phyloP scores from a whole-genome alignment of 768 basidiomycete genomes.

The Pleurotus salmoneostramineus region DNA sequence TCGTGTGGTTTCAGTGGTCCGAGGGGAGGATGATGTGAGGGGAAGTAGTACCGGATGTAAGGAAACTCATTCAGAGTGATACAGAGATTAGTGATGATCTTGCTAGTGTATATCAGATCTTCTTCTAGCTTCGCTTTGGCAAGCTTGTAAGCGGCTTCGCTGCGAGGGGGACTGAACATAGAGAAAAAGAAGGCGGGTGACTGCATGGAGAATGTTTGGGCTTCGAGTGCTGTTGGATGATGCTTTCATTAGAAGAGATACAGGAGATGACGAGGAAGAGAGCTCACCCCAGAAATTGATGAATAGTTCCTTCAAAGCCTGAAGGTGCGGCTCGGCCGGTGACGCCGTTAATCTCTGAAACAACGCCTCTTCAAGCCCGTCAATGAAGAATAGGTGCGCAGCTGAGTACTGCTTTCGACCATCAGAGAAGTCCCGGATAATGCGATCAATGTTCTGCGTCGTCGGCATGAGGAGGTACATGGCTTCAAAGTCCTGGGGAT shows the following conservation, averaged over 20 bases:
- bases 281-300: conserved; percentile 89
- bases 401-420: conserved; percentile 67
- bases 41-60: conserved; percentile 88
- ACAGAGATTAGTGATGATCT: conserved; percentile 82
- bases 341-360: conserved; percentile 74
- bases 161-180: conserved; percentile 81
- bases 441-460: conserved; percentile 85
- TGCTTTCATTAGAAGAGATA: conserved; percentile 1
- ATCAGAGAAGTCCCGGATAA: conserved; percentile 77
- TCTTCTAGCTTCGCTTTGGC: conserved; percentile 81
- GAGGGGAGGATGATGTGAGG: conserved; percentile 76
- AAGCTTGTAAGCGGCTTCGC: conserved; percentile 58
- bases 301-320: conserved; percentile 79
- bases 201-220: conserved; percentile 79
- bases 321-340: conserved; percentile 74
- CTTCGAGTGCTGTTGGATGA: conserved; percentile 64
- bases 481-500: conserved; percentile 86
- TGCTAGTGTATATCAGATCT: conserved; percentile 74
- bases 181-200: conserved; percentile 82
- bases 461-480: conserved; percentile 95
- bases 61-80: conserved; percentile 91
- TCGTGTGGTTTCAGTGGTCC: conserved; percentile 74
- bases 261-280: not conserved
- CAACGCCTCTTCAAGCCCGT: conserved; percentile 75
- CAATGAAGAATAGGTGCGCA: conserved; percentile 92